Conservation (phyloP, 2,329 filamentous ascomycete species). For the Ophiostoma angusticollis region DNA sequence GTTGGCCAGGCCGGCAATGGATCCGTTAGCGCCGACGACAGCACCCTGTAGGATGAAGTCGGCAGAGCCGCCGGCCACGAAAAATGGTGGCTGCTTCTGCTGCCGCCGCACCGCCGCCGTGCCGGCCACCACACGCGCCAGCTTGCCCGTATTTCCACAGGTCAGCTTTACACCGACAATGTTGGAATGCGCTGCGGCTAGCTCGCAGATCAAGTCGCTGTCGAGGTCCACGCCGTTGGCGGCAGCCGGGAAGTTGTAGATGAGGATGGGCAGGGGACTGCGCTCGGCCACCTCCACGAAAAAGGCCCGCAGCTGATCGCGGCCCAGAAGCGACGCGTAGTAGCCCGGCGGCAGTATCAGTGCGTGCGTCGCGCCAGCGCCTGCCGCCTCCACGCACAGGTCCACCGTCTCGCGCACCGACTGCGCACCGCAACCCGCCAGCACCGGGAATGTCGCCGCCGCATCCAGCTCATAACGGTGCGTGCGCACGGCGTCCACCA, state of each 20-base stretch:
- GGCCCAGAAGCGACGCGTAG: constrained; percentile 48
- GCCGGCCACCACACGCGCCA: constrained; percentile 35
- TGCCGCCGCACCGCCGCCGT: constrained; percentile 16
- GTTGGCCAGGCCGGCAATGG: constrained; percentile 61
- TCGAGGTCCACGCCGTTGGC: constrained; percentile 43
- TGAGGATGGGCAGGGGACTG: constrained; percentile 45
- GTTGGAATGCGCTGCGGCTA: constrained; percentile 39
- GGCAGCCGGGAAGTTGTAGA: constrained; percentile 52
- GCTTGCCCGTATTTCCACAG: constrained; percentile 51
- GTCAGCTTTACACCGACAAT: constrained; percentile 53
- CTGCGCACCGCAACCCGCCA: constrained; percentile 57
- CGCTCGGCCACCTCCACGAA: constrained; percentile 48
- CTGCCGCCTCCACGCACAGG: constrained; percentile 50
- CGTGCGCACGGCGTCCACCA: constrained; percentile 46
- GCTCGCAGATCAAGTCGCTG: constrained; percentile 41
- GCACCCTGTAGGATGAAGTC: constrained; percentile 63
- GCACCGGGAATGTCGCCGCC: constrained; percentile 39
- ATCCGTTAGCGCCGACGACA: constrained; percentile 56
- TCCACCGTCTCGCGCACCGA: constrained; percentile 55
- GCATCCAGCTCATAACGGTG: constrained; percentile 26
- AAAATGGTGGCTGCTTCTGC: constrained; percentile 30
- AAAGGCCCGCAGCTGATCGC: constrained; percentile 43
- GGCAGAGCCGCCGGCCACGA: constrained; percentile 59
- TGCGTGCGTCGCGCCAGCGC: constrained; percentile 52
- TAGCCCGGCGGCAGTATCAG: constrained; percentile 58